Percentiles rank a stretch among this genome's conserved stretches.
These are phyloP conservation scores for Beauveria pseudobassiana DNA, from an alignment of 2,329 filamentous ascomycete species.

Conservation along the genomic window DNA sequence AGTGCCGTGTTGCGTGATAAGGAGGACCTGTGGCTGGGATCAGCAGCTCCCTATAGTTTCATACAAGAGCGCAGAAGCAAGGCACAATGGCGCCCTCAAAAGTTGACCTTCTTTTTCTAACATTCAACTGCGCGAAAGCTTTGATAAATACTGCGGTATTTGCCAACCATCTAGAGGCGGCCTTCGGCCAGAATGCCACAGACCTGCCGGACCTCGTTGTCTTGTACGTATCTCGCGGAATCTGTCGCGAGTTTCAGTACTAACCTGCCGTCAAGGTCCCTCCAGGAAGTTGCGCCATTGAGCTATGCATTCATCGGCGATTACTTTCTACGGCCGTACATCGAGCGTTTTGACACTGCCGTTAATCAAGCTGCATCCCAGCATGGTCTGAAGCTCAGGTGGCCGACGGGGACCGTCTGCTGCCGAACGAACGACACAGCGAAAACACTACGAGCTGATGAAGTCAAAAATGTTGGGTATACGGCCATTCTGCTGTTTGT, in stretches of 20 bases:
- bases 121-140: conserved; percentile 80
- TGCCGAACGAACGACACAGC: conserved; percentile 9
- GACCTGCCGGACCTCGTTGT: conserved; percentile 48
- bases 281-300: conserved; percentile 87
- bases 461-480: conserved; percentile 73
- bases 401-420: conserved; percentile 12
- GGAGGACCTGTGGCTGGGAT: background rate
- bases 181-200: conserved; percentile 43
- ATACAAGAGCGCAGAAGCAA: background rate
- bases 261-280: conserved; percentile 44
- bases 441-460: conserved; percentile 58
- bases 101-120: conserved; percentile 69
- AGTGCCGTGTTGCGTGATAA: background rate
- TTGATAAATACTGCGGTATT: conserved; percentile 64
- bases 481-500: conserved; percentile 84
- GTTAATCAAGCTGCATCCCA: conserved; percentile 59
- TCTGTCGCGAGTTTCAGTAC: background rate
- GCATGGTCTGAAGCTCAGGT: conserved; percentile 17
- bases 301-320: conserved; percentile 79
- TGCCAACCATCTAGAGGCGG: conserved; percentile 58
- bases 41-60: background rate
- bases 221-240: conserved; percentile 37
- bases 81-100: conserved; percentile 33
- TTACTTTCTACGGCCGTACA: conserved; percentile 69
- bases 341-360: conserved; percentile 62